Evolutionary conservation across 208 protist genomes (phyloP), one percentile per base, ranked within the genome.

Genomic region (Lotmaria passim): DNA sequence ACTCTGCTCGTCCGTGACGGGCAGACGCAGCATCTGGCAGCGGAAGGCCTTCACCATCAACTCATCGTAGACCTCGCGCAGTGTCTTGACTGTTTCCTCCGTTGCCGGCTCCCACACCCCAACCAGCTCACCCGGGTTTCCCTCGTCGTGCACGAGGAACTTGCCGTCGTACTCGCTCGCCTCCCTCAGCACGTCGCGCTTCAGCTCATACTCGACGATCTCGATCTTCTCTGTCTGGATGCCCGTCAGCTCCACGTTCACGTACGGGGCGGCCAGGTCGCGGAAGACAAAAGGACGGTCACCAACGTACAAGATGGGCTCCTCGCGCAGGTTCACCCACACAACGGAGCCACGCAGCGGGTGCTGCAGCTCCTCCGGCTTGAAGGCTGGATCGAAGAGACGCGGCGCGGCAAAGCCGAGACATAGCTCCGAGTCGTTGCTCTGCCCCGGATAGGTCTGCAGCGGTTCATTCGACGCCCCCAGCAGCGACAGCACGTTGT

Each of bases 71-170:
- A 96, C 78, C 73, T 96, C 83, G 11, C 88, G 86, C 59, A 92
- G 62, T 19, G 91, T 96, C 74, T 90, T 88, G 31, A 96, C 87
- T 7, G 85, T 96, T 21, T 90, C 84, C 21, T 68, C 59, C 19
- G 55, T 87, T 3, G 88, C 91, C 7, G 69, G 21, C 63, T 94
- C 88, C 87, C 91, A 96, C 6, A 64, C 78, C 7, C 91, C 91
- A n/a, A 94, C 88, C 31, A 96, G 81, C 81, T 96, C 91, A 43
- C 91, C 91, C 0, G 91, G 91, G 24, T 81, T 89, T 8, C 78
- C 88, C 65, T 96, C 91, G 78, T 96, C 91, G 73, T 93, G 87
- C n/a, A 96, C 84, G 47, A 96, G 85, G 51, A 93, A 94, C 66
- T 86, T 81, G 21, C 86, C 85, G 47, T 88, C 76, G 79, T 96